Base-by-base conservation (phyloP, 106 monocot genomes). In the Gastrodia elata region DNA sequence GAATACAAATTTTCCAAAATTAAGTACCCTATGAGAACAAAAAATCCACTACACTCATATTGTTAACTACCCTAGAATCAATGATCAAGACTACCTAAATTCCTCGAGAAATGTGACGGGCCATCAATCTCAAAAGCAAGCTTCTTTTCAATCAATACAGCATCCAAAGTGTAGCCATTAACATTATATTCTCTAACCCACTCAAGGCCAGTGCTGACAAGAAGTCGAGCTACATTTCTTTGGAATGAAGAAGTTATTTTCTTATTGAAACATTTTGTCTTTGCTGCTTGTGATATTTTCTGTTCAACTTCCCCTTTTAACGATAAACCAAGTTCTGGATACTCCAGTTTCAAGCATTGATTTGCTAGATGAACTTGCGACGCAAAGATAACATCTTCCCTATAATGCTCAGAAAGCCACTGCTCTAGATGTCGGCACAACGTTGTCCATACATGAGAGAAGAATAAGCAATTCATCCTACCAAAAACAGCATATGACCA, bases 51-150 rank as follows among this genome's bases (percentile, higher is more conserved):
- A 4, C 1, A 3, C 11, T 57, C 57, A 5, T 2, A 25, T 7
- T 57, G n/a, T 24, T 25, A 11, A 28, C 61, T n/a, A n/a, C 26
- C 13, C 13, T 61, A 61, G 61, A 61, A 32, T 32, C 61, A 61
- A 2, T 30, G 10, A 61, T 27, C 28, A 61, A 77, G 8, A 38
- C 64, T 43, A 77, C 98, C 98, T 82, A 83, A 80, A 77, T 98
- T 98, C 78, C 98, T 82, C 10, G 98, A 91, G 81, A 98, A 98
- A 84, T 98, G 98, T 65, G 93, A 81, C 0, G 88, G 93, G 8
- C 98, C 98, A 79, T 98, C 93, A 44, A 98, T 93, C 82, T 98
- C 98, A 82, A 98, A 91, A 32, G 93, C 98, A 70, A 98, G 90
- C 68, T 87, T 93, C 52, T 71, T 78, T 26, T 93, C 85, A 46